Evolutionary conservation across 108 stramenopile species (phyloP).

Genomic region (Pseudonitzschia multistriata): DNA sequence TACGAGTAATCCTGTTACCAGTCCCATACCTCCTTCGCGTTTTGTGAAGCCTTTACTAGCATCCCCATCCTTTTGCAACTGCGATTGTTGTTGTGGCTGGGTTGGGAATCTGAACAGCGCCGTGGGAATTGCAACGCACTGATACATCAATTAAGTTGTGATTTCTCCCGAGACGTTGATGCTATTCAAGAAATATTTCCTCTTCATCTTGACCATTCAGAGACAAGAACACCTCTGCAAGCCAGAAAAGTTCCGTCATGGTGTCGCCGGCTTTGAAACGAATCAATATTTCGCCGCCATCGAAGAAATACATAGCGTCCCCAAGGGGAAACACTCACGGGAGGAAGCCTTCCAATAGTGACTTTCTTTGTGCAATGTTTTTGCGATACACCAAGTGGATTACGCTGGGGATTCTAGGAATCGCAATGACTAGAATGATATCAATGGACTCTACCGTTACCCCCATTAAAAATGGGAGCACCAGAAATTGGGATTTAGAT

Average conservation of each 20-base stretch:
- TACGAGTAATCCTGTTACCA: too few species aligned
- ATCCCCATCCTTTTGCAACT: too few species aligned
- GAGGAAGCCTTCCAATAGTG: neutral
- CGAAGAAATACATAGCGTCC: neutral
- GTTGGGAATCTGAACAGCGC: too few species aligned
- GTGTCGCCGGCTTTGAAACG: neutral
- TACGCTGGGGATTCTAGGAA: neutral
- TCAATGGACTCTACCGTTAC: neutral
- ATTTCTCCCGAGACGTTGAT: too few species aligned
- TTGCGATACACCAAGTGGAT: constrained; percentile 2
- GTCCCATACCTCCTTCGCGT: too few species aligned
- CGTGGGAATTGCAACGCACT: too few species aligned
- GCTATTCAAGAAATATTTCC: too few species aligned
- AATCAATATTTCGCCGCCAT: neutral
- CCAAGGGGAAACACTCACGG: neutral
- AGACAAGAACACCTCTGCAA: too few species aligned
- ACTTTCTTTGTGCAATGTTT: constrained; percentile 5
- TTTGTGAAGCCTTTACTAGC: too few species aligned
- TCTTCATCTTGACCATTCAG: too few species aligned
- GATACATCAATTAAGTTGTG: too few species aligned
- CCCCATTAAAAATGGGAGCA: neutral
- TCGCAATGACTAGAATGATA: neutral
- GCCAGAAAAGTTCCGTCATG: neutral
- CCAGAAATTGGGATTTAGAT: neutral
- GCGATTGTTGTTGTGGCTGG: too few species aligned